Percentiles rank a stretch among this genome's conserved stretches.
phyloP scores from a whole-genome alignment of 805 yeast genomes.

The Ogataea nitratoaversa region DNA sequence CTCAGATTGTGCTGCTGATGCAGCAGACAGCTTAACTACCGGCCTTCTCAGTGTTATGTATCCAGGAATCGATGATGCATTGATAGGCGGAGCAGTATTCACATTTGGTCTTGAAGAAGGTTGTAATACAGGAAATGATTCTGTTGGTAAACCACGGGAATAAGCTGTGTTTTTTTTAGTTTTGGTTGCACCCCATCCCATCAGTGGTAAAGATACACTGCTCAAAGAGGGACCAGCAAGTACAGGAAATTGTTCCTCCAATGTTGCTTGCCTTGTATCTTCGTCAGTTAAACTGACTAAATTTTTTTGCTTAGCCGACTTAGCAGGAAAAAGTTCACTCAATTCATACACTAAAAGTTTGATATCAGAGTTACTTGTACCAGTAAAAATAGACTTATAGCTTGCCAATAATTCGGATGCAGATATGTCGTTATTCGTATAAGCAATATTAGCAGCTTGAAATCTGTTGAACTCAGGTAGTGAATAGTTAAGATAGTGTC shows the following conservation, averaged over 20 bases:
- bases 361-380: slow-evolving; percentile 42
- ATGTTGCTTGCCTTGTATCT: slow-evolving; percentile 20
- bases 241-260: slow-evolving; percentile 46
- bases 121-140: slow-evolving; percentile 13
- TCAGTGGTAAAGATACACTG: background rate
- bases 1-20: slow-evolving; percentile 26
- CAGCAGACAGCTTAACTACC: background rate
- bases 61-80: slow-evolving; percentile 14
- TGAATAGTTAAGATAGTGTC: slow-evolving; percentile 65
- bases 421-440: slow-evolving; percentile 39
- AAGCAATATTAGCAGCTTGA: slow-evolving; percentile 43
- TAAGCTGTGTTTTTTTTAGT: background rate
- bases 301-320: slow-evolving; percentile 40
- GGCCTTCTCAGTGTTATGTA: slow-evolving; percentile 3
- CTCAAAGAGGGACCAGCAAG: slow-evolving; percentile 31
- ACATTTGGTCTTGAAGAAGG: background rate
- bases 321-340: slow-evolving; percentile 48
- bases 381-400: slow-evolving; percentile 46
- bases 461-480: slow-evolving; percentile 45
- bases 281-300: slow-evolving; percentile 30
- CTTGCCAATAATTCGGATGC: slow-evolving; percentile 44
- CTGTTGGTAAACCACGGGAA: too few relatives aligned
- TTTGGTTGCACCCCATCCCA: slow-evolving; percentile 8
- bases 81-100: slow-evolving; percentile 7
- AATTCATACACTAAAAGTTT: slow-evolving; percentile 56